Evolutionary conservation across 2,329 filamentous ascomycete species (phyloP).

Genomic region (Fusarium armeniacum): DNA sequence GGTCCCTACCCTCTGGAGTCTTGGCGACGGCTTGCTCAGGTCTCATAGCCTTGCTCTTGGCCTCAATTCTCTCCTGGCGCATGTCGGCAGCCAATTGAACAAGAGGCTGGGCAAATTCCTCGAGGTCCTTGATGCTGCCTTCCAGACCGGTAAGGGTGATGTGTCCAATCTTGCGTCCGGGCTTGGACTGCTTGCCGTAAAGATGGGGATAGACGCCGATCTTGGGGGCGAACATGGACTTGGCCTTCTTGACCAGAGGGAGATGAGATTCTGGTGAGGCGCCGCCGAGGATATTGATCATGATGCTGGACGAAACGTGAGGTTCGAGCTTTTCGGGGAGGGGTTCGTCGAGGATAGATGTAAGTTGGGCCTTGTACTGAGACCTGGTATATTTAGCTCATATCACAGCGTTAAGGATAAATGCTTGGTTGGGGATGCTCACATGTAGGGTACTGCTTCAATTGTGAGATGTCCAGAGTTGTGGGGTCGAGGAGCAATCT

Average conservation of each 20-base stretch:
- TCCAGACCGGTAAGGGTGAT: conserved; percentile 83
- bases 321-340: conserved; percentile 69
- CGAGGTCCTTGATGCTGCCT: conserved; percentile 70
- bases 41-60: conserved; percentile 56
- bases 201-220: conserved; percentile 78
- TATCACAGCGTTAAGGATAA: accelerated
- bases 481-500: conserved; percentile 85
- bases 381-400: conserved; percentile 59
- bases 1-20: conserved; percentile 48
- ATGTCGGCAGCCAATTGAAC: conserved; percentile 74
- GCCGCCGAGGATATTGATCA: conserved; percentile 86
- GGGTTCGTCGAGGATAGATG: conserved; percentile 80
- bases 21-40: conserved; percentile 48
- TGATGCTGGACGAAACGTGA: conserved; percentile 74
- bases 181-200: conserved; percentile 91
- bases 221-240: conserved; percentile 59
- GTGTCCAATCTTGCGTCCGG: conserved; percentile 94
- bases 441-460: conserved; percentile 83
- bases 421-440: accelerated
- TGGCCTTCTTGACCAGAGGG: conserved; percentile 62
- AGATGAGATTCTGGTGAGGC: conserved; percentile 74
- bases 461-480: conserved; percentile 98
- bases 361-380: conserved; percentile 92
- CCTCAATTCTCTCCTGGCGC: conserved; percentile 66
- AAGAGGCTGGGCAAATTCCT: conserved; percentile 73